These are phyloP conservation scores for Didymosphaeria variabile DNA, from an alignment of 2,329 filamentous ascomycete genomes.

Conservation along the genomic window DNA sequence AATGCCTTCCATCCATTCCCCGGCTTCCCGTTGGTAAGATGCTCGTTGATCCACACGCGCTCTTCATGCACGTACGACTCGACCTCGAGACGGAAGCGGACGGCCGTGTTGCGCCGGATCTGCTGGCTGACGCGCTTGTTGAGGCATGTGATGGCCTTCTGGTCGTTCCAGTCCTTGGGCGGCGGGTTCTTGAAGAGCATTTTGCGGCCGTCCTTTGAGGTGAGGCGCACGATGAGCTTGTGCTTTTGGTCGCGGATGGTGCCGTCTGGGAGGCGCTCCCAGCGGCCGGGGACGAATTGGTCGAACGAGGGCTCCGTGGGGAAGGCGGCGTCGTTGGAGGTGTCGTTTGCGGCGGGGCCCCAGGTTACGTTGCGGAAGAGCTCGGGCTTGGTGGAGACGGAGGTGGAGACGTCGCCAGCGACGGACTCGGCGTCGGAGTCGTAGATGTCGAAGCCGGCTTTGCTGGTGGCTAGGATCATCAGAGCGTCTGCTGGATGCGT, in stretches of 20 bases:
- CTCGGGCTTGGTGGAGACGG: conserved; percentile 27
- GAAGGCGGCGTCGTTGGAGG: conserved; percentile 24
- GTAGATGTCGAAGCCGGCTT: conserved; percentile 36
- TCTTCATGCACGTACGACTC: conserved; percentile 32
- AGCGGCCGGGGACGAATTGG: conserved; percentile 41
- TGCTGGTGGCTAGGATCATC: conserved; percentile 30
- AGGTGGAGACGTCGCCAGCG: conserved; percentile 25
- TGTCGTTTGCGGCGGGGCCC: conserved; percentile 29
- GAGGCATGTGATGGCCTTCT: conserved; percentile 35
- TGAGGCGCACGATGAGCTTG: conserved; percentile 39
- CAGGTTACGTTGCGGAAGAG: conserved; percentile 40
- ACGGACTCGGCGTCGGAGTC: conserved; percentile 34
- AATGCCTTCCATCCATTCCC: conserved; percentile 34
- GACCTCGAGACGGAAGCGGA: conserved; percentile 36
- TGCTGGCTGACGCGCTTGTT: conserved; percentile 45
- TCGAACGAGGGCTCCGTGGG: conserved; percentile 28
- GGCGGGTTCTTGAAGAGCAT: conserved; percentile 39
- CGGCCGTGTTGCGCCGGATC: conserved; percentile 39
- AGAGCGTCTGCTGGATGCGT: conserved; percentile 26
- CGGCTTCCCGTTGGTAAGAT: conserved; percentile 33
- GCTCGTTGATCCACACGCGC: conserved; percentile 34
- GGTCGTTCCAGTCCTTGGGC: conserved; percentile 37
- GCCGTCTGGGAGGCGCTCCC: conserved; percentile 34
- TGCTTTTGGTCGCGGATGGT: conserved; percentile 35
- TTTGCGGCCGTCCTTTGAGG: conserved; percentile 30